These are phyloP conservation scores for Hamamelis virginiana DNA, from an alignment of 164 flowering plant species.

Conservation along the genomic window DNA sequence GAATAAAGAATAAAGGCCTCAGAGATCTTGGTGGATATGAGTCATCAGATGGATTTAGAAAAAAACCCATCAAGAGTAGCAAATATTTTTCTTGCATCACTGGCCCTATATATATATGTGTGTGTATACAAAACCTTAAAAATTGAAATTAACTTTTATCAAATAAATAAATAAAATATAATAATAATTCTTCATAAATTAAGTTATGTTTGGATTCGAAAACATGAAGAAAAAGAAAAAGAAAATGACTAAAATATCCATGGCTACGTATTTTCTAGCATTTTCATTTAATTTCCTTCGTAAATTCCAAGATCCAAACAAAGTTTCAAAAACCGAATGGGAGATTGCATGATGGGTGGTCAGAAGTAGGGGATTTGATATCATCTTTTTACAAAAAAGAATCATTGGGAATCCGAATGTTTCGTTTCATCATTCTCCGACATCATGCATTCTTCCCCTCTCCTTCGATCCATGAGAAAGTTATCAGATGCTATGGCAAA, in stretches of 20 bases:
- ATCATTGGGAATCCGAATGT: conserved; percentile 69
- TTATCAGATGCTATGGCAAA: not conserved
- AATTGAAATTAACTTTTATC: no score
- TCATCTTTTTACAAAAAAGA: conserved; percentile 9
- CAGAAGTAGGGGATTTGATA: conserved; percentile 36
- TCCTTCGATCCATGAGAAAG: not conserved
- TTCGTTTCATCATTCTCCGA: conserved; percentile 42
- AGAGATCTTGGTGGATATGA: conserved; percentile 44
- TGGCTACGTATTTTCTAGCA: no score
- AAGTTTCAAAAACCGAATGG: no score
- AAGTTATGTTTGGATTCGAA: no score
- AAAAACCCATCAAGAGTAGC: conserved; percentile 44
- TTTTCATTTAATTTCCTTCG: no score
- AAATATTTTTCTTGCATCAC: conserved; percentile 33
- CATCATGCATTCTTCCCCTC: conserved; percentile 8
- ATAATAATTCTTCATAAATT: not conserved
- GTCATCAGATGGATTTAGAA: conserved; percentile 26
- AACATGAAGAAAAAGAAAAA: not conserved
- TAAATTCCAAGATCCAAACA: no score
- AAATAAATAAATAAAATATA: not conserved
- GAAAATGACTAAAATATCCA: no score
- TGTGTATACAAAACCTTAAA: no score
- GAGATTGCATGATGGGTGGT: conserved; percentile 8
- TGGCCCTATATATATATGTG: conserved; percentile 9
- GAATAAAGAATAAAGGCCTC: no score